Percentiles rank a stretch among this genome's conserved stretches.
phyloP scores from a whole-genome alignment of 495 filamentous ascomycete species.

The Aspergillus bridgeri region DNA sequence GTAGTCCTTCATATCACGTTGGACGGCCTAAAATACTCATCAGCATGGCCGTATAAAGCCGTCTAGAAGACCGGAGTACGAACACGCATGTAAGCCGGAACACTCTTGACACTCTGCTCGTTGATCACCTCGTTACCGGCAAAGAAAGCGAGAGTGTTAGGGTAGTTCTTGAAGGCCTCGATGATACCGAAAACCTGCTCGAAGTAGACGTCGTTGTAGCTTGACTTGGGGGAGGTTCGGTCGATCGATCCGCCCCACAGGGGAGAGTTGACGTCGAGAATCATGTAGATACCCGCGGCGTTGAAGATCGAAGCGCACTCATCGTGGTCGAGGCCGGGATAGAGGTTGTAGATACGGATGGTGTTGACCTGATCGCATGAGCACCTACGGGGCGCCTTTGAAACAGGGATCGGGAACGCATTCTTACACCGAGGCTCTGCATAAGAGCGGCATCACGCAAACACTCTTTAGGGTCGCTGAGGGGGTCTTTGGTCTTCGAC shows the following conservation, averaged over 20 bases:
- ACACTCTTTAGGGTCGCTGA: slow-evolving; percentile 72
- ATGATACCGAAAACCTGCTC: slow-evolving; percentile 84
- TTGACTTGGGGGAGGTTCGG: slow-evolving; percentile 60
- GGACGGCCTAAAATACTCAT: slow-evolving; percentile 50
- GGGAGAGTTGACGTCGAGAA: slow-evolving; percentile 88
- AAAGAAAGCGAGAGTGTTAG: slow-evolving; percentile 90
- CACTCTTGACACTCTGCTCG: slow-evolving; percentile 43
- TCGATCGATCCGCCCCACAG: slow-evolving; percentile 71
- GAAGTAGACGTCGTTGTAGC: slow-evolving; percentile 74
- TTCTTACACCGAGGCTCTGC: slow-evolving; percentile 67
- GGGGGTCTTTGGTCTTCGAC: slow-evolving; percentile 63
- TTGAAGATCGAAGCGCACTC: slow-evolving; percentile 91
- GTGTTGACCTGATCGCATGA: slow-evolving; percentile 62
- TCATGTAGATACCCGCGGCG: slow-evolving; percentile 70
- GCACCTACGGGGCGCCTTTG: slow-evolving; percentile 5
- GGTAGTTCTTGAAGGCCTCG: slow-evolving; percentile 90
- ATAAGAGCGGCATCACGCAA: slow-evolving; percentile 89
- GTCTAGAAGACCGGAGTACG: slow-evolving; percentile 3
- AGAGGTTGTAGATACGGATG: slow-evolving; percentile 90
- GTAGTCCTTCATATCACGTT: slow-evolving; percentile 85
- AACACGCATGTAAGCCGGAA: slow-evolving; percentile 43
- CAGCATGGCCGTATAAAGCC: not conserved
- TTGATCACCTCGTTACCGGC: slow-evolving; percentile 94
- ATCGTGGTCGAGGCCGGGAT: slow-evolving; percentile 81
- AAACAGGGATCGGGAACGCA: not conserved